Evolutionary conservation across 257 asterid genomes (phyloP).

Genomic region (Nicotiana obtusifolia): DNA sequence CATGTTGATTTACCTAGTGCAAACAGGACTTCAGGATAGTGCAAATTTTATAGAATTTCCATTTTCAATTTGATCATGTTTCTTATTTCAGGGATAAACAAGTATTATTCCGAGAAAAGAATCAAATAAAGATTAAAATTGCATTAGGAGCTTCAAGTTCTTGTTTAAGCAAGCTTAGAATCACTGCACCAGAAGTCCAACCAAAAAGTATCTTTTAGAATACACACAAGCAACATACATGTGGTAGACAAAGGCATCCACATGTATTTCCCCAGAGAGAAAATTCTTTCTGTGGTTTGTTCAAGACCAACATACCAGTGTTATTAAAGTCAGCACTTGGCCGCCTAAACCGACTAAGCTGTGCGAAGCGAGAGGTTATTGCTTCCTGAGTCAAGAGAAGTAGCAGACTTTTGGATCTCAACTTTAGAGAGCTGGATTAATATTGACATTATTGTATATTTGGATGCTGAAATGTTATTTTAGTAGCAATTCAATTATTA

Average conservation of each 20-base stretch:
- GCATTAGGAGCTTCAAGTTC: not conserved
- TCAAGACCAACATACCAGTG: not conserved
- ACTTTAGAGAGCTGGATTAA: no score
- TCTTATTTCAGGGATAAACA: not conserved
- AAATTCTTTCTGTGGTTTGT: not conserved
- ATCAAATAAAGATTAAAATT: not conserved
- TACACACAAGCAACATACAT: not conserved
- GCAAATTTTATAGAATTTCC: not conserved
- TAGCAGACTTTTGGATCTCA: no score
- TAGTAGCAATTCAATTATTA: no score
- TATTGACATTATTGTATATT: no score
- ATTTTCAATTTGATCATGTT: not conserved
- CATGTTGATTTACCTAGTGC: not conserved
- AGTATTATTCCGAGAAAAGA: not conserved
- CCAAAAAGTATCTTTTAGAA: not conserved
- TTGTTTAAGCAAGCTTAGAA: not conserved
- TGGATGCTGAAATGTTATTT: no score
- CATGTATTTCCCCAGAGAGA: not conserved
- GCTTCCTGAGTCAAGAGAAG: no score
- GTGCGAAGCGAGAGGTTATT: no score
- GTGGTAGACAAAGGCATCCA: not conserved
- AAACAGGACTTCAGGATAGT: not conserved
- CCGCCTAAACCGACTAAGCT: no score
- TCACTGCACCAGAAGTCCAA: not conserved
- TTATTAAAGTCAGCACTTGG: no score